Evolutionary conservation across 306 rosid species (phyloP).

Genomic region (Quercus ilex): DNA sequence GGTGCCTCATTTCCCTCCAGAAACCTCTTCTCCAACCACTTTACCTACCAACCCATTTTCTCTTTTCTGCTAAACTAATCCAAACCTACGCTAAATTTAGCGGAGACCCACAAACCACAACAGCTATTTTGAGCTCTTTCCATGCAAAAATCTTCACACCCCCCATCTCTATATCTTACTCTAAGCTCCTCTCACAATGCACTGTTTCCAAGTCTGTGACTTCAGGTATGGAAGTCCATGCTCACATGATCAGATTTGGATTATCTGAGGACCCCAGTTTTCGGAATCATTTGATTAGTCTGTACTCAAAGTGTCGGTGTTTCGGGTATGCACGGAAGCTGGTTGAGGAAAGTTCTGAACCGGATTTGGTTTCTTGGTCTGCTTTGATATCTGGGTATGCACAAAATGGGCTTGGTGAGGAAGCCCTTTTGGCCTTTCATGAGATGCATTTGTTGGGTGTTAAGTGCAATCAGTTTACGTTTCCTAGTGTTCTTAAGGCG

Average conservation of each 20-base stretch:
- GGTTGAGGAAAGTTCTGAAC: constrained; percentile 38
- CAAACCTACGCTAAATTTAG: constrained; percentile 14
- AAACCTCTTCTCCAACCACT: constrained; percentile 22
- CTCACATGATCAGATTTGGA: constrained; percentile 63
- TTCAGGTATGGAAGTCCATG: constrained; percentile 61
- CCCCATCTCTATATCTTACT: constrained; percentile 24
- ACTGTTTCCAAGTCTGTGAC: constrained; percentile 47
- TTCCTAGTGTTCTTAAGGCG: constrained; percentile 73
- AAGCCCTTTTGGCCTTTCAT: constrained; percentile 54
- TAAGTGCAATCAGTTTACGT: constrained; percentile 69
- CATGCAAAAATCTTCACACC: not conserved
- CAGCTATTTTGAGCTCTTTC: not conserved
- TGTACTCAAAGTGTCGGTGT: constrained; percentile 43
- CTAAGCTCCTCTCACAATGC: constrained; percentile 52
- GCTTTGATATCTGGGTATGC: constrained; percentile 82
- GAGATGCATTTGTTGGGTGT: constrained; percentile 57
- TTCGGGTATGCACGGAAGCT: constrained; percentile 53
- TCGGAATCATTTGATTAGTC: constrained; percentile 41
- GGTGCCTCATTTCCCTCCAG: constrained; percentile 26
- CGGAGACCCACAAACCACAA: constrained; percentile 13
- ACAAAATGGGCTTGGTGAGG: constrained; percentile 55
- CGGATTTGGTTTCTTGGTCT: constrained; percentile 54
- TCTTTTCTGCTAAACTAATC: constrained; percentile 7
- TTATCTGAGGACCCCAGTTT: constrained; percentile 38
- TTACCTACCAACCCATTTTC: constrained; percentile 17